Base-by-base conservation (phyloP, 148 eudicot species). In the Rhododendron vialii region DNA sequence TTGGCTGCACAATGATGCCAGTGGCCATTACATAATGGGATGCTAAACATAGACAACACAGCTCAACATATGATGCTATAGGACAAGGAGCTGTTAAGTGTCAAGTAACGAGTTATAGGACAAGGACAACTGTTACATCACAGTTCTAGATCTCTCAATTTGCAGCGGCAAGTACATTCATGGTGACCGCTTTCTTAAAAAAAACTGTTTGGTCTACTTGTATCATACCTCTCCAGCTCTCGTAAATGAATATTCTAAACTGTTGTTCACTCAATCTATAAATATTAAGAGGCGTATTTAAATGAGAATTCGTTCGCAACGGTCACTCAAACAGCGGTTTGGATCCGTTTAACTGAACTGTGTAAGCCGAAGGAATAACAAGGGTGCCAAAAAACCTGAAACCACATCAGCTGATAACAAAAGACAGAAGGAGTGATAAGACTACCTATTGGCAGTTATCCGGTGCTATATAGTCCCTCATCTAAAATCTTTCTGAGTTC, bases 361-460 rank as follows among this genome's bases (percentile, higher is more conserved):
- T 36, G 53, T 10, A 63, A 43, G 55, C 76, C 14, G 1, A 83
- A 63, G 35, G 41, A 83, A 69, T 4, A 10, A 30, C n/a, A 67
- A 3, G 78, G 45, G 7, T 17, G 61, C 5, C 36, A 65, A 67
- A 83, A 24, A 71, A 45, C 9, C 43, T 7, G 20, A 18, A 41
- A 69, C 61, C 85, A 67, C 69, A 69, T 45, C 76, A 69, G 78
- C 33, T 33, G 41, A 83, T 15, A 83, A 83, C 15, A 43, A 28
- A 82, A 63, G 26, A 53, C n/a, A 28, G 43, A 24, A 45, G 26
- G 45, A 69, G 30, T 35, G 38, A 26, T 18, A 71, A 28, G 47
- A 71, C 24, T 38, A 24, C 28, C n/a, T 9, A 47, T 30, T 45
- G 26, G 43, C 41, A 69, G 79, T 26, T 63, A 71, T 71, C 20